Evolutionary conservation across 2,329 filamentous ascomycete genomes (phyloP).

Genomic region (Calonectria henricotiae): DNA sequence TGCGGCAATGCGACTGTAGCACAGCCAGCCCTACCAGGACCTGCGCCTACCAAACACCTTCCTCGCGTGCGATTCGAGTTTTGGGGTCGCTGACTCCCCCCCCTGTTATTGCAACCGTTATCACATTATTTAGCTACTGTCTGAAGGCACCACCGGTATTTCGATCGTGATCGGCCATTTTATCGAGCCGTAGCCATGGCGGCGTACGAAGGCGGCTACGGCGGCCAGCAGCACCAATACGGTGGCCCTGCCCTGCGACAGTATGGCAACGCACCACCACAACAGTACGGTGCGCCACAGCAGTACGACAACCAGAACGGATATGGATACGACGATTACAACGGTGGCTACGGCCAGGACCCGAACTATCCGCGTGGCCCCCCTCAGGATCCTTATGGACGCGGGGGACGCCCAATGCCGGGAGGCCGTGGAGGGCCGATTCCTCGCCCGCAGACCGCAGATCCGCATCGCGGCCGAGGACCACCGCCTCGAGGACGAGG

Average conservation of each 20-base stretch:
- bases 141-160: conserved; percentile 16
- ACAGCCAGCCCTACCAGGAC: conserved; percentile 38
- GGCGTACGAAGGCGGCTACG: conserved; percentile 64
- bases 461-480: conserved; percentile 56
- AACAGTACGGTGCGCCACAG: conserved; percentile 58
- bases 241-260: conserved; percentile 63
- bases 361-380: conserved; percentile 64
- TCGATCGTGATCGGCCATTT: conserved; percentile 23
- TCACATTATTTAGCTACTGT: conserved; percentile 18
- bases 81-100: conserved; percentile 22
- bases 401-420: conserved; percentile 62
- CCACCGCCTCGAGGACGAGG: conserved; percentile 59
- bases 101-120: conserved; percentile 25
- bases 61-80: conserved; percentile 20
- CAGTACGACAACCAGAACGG: conserved; percentile 66
- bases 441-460: conserved; percentile 60
- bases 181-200: conserved; percentile 61
- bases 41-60: conserved; percentile 39
- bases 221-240: conserved; percentile 66
- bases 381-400: conserved; percentile 66
- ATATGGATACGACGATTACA: conserved; percentile 65
- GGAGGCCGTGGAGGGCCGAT: conserved; percentile 65
- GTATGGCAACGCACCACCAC: conserved; percentile 53
- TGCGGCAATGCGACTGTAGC: conserved; percentile 51
- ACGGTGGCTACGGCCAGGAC: conserved; percentile 61